Percentiles rank a stretch among this genome's conserved stretches.
These are phyloP conservation scores for Ochromonas danica DNA, from an alignment of 108 stramenopile species.

Conservation along the genomic window DNA sequence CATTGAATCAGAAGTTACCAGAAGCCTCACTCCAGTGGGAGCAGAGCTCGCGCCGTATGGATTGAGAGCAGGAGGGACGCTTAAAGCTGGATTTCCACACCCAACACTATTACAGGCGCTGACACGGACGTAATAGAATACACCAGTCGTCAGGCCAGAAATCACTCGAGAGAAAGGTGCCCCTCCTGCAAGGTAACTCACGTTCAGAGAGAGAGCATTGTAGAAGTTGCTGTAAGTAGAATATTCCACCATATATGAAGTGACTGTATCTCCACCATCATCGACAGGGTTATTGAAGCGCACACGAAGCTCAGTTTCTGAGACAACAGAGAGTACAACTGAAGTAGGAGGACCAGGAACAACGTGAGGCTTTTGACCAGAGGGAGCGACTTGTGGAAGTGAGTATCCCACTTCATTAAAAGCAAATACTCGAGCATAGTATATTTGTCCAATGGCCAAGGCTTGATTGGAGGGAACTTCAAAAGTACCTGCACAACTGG, in stretches of 20 bases:
- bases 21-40: constrained; percentile 64
- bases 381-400: constrained; percentile 50
- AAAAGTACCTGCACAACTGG: constrained; percentile 59
- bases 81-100: constrained; percentile 61
- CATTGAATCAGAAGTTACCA: constrained; percentile 71
- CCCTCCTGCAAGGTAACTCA: constrained; percentile 65
- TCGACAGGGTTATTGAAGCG: constrained; percentile 69
- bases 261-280: constrained; percentile 73
- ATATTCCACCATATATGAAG: constrained; percentile 71
- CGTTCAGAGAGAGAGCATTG: constrained; percentile 35
- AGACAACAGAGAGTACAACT: constrained; percentile 64
- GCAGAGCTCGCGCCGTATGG: constrained; percentile 69
- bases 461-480: constrained; percentile 63
- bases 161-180: constrained; percentile 72
- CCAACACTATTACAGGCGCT: constrained; percentile 71
- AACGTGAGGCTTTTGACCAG: constrained; percentile 60
- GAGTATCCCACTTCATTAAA: constrained; percentile 70
- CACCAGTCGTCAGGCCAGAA: constrained; percentile 61
- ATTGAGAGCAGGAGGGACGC: constrained; percentile 65
- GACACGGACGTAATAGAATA: constrained; percentile 70
- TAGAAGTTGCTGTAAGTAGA: constrained; percentile 55
- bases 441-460: constrained; percentile 65
- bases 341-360: constrained; percentile 70
- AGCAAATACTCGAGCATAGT: constrained; percentile 75
- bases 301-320: constrained; percentile 65